Conservation (phyloP, 1,139 yeast species). For the Candida sp. region DNA sequence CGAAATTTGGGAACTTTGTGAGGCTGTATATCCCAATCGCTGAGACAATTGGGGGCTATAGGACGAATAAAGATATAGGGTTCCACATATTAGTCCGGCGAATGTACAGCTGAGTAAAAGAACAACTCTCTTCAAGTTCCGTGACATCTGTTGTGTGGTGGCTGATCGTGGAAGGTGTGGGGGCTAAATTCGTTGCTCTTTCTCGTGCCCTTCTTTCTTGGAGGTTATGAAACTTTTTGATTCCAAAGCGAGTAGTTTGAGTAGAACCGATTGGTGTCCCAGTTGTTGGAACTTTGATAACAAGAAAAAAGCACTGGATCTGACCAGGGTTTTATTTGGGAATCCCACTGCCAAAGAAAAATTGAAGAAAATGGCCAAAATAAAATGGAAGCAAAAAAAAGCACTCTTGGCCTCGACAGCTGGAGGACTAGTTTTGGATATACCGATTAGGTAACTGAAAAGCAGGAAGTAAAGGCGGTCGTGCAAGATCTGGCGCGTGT, state of each 20-base stretch:
- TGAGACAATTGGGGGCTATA: conserved; percentile 69
- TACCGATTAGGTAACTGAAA: too few relatives aligned
- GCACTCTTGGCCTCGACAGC: too few relatives aligned
- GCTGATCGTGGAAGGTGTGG: too few relatives aligned
- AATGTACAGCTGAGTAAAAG: conserved; percentile 51
- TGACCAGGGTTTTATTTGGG: too few relatives aligned
- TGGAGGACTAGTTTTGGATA: too few relatives aligned
- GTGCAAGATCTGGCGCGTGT: background rate
- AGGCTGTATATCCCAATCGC: conserved; percentile 53
- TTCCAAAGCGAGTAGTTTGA: background rate
- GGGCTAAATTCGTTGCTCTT: background rate
- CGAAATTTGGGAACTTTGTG: conserved; percentile 60
- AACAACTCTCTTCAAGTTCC: conserved; percentile 34
- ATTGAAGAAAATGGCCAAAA: background rate
- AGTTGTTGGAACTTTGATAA: too few relatives aligned
- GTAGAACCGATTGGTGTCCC: too few relatives aligned
- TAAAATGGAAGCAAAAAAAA: background rate
- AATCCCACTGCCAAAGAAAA: background rate
- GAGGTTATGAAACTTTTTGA: background rate
- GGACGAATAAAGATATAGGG: conserved; percentile 62
- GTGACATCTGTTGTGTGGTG: conserved; percentile 20
- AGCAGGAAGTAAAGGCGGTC: background rate
- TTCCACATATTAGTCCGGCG: conserved; percentile 61
- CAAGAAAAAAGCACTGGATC: too few relatives aligned
- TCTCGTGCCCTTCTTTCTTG: background rate